Evolutionary conservation across 2,329 filamentous ascomycete genomes (phyloP), one percentile per base, ranked within the genome.

Genomic region (Aspergillus tubingensis): DNA sequence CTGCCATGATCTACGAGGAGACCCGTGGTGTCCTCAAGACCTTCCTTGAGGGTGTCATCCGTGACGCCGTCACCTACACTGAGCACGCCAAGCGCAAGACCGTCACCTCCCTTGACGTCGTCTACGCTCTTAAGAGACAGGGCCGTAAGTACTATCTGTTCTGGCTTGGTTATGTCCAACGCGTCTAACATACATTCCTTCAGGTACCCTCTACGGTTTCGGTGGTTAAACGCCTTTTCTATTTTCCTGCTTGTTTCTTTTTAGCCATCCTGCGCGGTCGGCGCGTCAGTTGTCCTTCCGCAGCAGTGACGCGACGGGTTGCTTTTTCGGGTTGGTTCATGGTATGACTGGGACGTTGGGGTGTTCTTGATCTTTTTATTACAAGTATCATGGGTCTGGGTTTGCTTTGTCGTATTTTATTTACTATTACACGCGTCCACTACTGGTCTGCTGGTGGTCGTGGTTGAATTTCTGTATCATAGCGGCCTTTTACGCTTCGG

Each of bases 1-100:
- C 92, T 76, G 93, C 93, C 79, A 96, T 91, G 89, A 91, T 91
- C 83, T 91, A 91, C 84, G 89, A 91, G 79, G 88, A 92, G 84
- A 91, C 89, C 72, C 89, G 89, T 76, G 88, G 88, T 85, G 89
- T 91, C 73, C 85, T 92, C 73, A 91, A 91, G 86, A 89, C 88
- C 79, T 91, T 91, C 87, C 88, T 92, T 71, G 89, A 91, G 81
- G 85, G 87, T 79, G 89, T 92, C 79, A 91, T 92, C 76, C 86
- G 88, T 79, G 88, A 91, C 73, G 88, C 88, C 65, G 87, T 91
- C 81, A 91, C 89, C 76, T 91, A 91, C 84, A 91, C 89, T 70
- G 89, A 91, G 83, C 89, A 91, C 85, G 88, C 88, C 79, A 91
- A 91, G 87, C 86, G 89, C 80, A 80, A 80, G 77, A 79, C 78